Evolutionary conservation across 2,329 filamentous ascomycete genomes (phyloP).

Genomic region (Neopestalotiopsis rosae): DNA sequence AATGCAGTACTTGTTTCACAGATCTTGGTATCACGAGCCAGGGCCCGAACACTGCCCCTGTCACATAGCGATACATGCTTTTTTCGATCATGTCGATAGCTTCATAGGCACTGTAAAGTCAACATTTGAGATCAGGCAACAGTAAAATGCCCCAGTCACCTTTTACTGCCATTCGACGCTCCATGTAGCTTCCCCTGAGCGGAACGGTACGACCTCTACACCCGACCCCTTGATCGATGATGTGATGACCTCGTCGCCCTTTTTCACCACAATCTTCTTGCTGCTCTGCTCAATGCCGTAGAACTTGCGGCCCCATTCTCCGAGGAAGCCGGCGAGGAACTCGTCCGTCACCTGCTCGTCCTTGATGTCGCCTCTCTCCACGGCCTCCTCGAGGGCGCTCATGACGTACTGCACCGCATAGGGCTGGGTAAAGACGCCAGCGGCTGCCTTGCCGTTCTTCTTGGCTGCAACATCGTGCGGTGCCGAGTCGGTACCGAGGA

Average conservation of each 20-base stretch:
- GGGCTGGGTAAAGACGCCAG: constrained; percentile 81
- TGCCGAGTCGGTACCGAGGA: constrained; percentile 76
- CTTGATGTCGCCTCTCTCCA: constrained; percentile 36
- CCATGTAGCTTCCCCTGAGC: constrained; percentile 66
- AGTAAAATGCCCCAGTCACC: background rate
- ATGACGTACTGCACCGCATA: constrained; percentile 64
- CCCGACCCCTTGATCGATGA: constrained; percentile 59
- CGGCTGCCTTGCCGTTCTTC: constrained; percentile 63
- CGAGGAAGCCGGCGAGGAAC: constrained; percentile 35
- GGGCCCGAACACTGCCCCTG: background rate
- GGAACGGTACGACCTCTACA: constrained; percentile 70
- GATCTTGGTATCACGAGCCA: background rate
- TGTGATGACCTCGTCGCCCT: constrained; percentile 51
- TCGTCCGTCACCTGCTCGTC: constrained; percentile 35
- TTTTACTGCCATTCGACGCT: constrained; percentile 49
- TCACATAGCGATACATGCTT: background rate
- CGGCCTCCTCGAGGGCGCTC: constrained; percentile 55
- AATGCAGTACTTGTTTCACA: background rate
- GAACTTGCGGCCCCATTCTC: constrained; percentile 35
- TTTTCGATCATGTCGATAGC: background rate
- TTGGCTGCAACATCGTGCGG: constrained; percentile 65
- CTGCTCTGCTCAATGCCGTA: constrained; percentile 22
- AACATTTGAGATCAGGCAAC: background rate
- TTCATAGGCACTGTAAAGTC: background rate
- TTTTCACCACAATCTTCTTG: constrained; percentile 21